Base-by-base conservation (phyloP, 352 stramenopile genomes). In the Phytophthora tentaculata region DNA sequence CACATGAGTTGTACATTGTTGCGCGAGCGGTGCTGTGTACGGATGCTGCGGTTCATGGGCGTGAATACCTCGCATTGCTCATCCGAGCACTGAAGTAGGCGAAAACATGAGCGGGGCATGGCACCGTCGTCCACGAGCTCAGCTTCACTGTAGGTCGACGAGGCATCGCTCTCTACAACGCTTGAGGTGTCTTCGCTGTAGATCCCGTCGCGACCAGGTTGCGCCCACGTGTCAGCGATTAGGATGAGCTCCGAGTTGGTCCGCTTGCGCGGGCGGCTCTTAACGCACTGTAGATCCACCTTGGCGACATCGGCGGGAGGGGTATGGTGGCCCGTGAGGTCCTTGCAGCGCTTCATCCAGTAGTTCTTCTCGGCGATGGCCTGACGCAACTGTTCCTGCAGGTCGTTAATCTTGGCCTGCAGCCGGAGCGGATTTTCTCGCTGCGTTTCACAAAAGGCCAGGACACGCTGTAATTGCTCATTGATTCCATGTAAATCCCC, bases 1-100 rank as follows among this genome's bases (percentile, higher is more conserved):
- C 89, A 96, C 77, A 96, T 91, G 58, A 93, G 89, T 65, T 96
- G 89, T 53, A 96, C 87, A 59, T 96, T 96, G 74, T 95, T 96
- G 45, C 88, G 84, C 56, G 88, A 79, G 44, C 87, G 86, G 65
- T 95, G 88, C 67, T 94, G 86, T 48, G 86, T 95, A 57, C 83
- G 84, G 59, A 96, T 95, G 71, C 77, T 96, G 57, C 88, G 83
- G 73, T 96, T 93, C 76, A 86, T 89, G 16, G 87, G 83, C 39
- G 84, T 94, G 51, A 96, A 94, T 20, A 96, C 87, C 59, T 96
- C 89, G 66, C 87, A 96, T 64, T 95, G 86, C 60, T 95, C 86
- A 71, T 96, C 87, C 16, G 85, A 94, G 73, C 89, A 95, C 73
- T 96, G 86, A 37, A 96, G 64, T 39, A 96, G 58, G 0, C 87